These are phyloP conservation scores for Leccinum rimulosum DNA, from an alignment of 768 basidiomycete species.

Conservation along the genomic window DNA sequence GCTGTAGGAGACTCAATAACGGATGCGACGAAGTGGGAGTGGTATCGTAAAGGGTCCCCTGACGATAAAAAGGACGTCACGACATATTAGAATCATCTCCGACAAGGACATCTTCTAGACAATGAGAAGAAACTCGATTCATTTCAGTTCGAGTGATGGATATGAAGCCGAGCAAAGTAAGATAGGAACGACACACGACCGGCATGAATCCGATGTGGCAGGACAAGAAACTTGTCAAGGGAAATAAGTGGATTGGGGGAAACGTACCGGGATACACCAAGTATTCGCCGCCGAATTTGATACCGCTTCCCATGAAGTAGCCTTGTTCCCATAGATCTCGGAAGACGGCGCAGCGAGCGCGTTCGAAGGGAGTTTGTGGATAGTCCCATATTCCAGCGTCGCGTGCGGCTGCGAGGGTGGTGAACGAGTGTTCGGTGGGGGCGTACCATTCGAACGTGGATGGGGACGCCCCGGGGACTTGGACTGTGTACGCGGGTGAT, in stretches of 20 bases:
- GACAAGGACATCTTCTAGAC: neutral
- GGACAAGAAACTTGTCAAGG: neutral
- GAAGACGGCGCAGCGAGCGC: constrained; percentile 79
- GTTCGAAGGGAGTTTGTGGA: constrained; percentile 60
- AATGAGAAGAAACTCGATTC: neutral
- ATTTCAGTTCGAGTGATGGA: neutral
- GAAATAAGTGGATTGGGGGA: neutral
- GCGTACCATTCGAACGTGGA: constrained; percentile 67
- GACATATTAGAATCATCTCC: constrained; percentile 8
- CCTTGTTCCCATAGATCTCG: constrained; percentile 79
- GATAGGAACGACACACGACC: too few species aligned
- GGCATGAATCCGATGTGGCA: neutral
- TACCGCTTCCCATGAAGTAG: constrained; percentile 83
- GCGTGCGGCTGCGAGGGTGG: constrained; percentile 58
- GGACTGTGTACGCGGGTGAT: constrained; percentile 45
- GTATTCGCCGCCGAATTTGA: constrained; percentile 96
- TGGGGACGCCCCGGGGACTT: constrained; percentile 62
- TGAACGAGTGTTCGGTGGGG: constrained; percentile 41
- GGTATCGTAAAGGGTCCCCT: constrained; percentile 95
- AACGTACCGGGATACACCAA: constrained; percentile 89
- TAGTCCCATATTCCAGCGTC: constrained; percentile 76
- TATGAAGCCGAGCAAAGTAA: too few species aligned
- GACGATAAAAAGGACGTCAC: constrained; percentile 2
- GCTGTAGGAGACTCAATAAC: constrained; percentile 64
- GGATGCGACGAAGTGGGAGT: constrained; percentile 91